Conservation (phyloP, 164 flowering plant species). For the Magnolia kwangsiensis region DNA sequence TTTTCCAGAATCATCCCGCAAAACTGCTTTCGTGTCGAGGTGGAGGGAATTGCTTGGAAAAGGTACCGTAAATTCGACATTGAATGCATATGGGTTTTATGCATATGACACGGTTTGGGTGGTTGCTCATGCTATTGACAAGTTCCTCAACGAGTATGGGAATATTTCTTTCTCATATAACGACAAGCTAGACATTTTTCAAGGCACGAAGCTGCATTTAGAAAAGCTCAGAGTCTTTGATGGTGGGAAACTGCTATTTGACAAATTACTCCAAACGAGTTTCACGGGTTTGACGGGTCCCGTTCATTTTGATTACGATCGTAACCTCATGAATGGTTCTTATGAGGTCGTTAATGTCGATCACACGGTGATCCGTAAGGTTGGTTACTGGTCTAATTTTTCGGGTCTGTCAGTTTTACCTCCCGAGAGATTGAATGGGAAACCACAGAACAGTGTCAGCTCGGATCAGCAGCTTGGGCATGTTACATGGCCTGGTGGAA, state of each 20-base stretch:
- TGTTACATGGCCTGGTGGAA: conserved; percentile 66
- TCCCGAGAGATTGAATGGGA: conserved; percentile 26
- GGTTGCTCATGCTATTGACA: conserved; percentile 50
- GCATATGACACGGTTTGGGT: conserved; percentile 83
- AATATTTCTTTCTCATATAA: conserved; percentile 46
- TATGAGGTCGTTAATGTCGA: conserved; percentile 56
- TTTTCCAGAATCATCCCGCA: conserved; percentile 40
- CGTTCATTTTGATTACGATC: conserved; percentile 40
- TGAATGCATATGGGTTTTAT: conserved; percentile 54
- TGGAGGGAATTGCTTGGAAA: conserved; percentile 38
- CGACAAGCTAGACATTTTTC: conserved; percentile 16
- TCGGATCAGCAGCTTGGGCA: conserved; percentile 32
- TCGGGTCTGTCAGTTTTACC: conserved; percentile 50
- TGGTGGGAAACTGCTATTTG: conserved; percentile 37
- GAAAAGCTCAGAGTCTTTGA: conserved; percentile 44
- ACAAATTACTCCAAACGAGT: conserved; percentile 32
- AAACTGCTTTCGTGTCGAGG: conserved; percentile 34
- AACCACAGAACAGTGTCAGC: conserved; percentile 3
- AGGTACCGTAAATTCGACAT: conserved; percentile 25
- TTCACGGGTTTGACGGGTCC: conserved; percentile 59
- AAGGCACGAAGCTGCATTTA: conserved; percentile 22
- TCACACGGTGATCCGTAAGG: conserved; percentile 16
- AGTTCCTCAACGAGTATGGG: conserved; percentile 30
- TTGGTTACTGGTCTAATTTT: conserved; percentile 64
- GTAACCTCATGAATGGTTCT: conserved; percentile 30